These are phyloP conservation scores for Alternaria sp. DNA, from an alignment of 2,329 filamentous ascomycete genomes.

Conservation along the genomic window DNA sequence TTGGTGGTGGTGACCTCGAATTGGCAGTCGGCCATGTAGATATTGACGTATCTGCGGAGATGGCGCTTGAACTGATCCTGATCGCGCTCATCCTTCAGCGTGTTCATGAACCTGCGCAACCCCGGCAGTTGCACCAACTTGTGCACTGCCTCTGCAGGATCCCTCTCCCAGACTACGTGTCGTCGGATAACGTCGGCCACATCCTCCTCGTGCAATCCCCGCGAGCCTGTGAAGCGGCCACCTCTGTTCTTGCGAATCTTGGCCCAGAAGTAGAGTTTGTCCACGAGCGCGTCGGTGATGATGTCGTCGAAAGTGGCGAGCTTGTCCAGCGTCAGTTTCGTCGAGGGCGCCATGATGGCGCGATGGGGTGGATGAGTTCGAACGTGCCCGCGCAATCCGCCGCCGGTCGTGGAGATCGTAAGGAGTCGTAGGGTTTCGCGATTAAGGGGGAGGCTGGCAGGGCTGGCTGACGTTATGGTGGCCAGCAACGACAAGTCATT, in stretches of 20 bases:
- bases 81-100: slow-evolving; percentile 76
- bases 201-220: slow-evolving; percentile 73
- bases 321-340: slow-evolving; percentile 85
- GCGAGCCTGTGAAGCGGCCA: slow-evolving; percentile 80
- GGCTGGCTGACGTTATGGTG: slow-evolving; percentile 35
- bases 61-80: slow-evolving; percentile 86
- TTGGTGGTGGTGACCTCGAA: slow-evolving; percentile 95
- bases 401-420: neutral
- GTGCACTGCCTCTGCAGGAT: slow-evolving; percentile 72
- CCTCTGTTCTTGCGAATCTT: slow-evolving; percentile 91
- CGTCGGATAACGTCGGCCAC: slow-evolving; percentile 66
- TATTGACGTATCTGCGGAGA: slow-evolving; percentile 86
- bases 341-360: slow-evolving; percentile 55
- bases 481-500: slow-evolving; percentile 23
- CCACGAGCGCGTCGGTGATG: slow-evolving; percentile 90
- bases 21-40: slow-evolving; percentile 91
- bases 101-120: slow-evolving; percentile 71
- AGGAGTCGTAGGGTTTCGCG: slow-evolving; percentile 3
- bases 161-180: slow-evolving; percentile 75
- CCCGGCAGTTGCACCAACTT: slow-evolving; percentile 75
- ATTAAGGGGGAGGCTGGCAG: slow-evolving; percentile 16
- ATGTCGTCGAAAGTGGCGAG: slow-evolving; percentile 94
- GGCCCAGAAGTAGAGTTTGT: slow-evolving; percentile 96
- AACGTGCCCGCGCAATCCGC: neutral
- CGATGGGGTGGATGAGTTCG: neutral